phyloP scores from a whole-genome alignment of 768 basidiomycete genomes.

The Coprinopsis cinerea region DNA sequence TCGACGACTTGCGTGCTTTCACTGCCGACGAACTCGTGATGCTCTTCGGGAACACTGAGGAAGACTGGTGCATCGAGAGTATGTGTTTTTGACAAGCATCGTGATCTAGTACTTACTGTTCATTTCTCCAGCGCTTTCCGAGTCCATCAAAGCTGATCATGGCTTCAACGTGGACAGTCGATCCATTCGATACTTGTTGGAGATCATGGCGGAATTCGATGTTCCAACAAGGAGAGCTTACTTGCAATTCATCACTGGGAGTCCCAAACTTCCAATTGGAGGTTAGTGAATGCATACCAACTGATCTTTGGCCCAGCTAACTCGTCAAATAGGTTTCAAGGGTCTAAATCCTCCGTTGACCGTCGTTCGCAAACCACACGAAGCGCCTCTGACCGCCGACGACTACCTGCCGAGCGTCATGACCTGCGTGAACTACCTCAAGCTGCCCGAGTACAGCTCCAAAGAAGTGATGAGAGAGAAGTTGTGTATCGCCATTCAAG shows the following conservation, averaged over 20 bases:
- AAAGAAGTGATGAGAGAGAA: constrained; percentile 83
- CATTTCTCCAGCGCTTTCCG: constrained; percentile 60
- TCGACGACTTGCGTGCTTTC: constrained; percentile 86
- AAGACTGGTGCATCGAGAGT: constrained; percentile 96
- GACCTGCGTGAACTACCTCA: constrained; percentile 98
- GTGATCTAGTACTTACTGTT: constrained; percentile 13
- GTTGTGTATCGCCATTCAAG: constrained; percentile 77
- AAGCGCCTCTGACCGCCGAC: constrained; percentile 83
- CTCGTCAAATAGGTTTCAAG: constrained; percentile 65
- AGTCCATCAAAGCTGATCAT: constrained; percentile 94
- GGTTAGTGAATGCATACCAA: constrained; percentile 44
- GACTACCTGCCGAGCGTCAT: constrained; percentile 96
- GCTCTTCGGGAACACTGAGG: constrained; percentile 94
- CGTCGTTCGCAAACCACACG: constrained; percentile 95
- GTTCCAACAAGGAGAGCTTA: constrained; percentile 71
- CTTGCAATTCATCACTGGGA: constrained; percentile 96
- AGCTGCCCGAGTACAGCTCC: constrained; percentile 91
- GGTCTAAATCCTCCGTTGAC: constrained; percentile 91
- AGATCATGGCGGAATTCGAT: constrained; percentile 82
- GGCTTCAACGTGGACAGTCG: constrained; percentile 95
- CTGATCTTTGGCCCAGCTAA: neutral
- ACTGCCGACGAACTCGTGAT: constrained; percentile 93
- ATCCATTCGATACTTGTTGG: constrained; percentile 82
- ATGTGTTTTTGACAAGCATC: constrained; percentile 25
- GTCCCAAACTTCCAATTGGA: constrained; percentile 93